phyloP scores from a whole-genome alignment of 441 rosid species.

The Brassica hybrid region DNA sequence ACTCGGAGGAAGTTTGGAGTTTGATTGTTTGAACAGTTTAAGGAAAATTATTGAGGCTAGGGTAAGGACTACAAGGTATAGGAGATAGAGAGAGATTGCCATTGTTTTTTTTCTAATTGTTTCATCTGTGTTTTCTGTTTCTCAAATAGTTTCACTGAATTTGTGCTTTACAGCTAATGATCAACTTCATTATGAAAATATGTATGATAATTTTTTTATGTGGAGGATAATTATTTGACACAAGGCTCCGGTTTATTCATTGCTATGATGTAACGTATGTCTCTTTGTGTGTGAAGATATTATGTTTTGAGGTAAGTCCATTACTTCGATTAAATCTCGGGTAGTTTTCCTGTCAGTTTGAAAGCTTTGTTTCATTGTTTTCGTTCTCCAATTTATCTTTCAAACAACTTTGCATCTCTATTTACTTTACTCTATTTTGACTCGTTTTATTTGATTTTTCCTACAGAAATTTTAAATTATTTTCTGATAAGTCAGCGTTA shows the following conservation, averaged over 20 bases:
- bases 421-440: neutral
- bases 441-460: neutral
- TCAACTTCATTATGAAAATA: neutral
- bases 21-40: slow-evolving; percentile 10
- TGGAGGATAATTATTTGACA: slow-evolving; percentile 2
- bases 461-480: no score
- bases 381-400: neutral
- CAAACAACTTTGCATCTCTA: neutral
- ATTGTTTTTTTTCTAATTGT: neutral
- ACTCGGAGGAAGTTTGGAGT: slow-evolving; percentile 3
- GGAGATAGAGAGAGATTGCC: neutral
- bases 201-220: neutral
- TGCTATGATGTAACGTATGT: neutral
- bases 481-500: no score
- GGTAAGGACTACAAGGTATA: neutral
- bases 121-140: neutral
- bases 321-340: neutral
- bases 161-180: neutral
- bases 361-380: neutral
- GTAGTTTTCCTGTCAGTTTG: neutral
- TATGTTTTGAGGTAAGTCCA: neutral
- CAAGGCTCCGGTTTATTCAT: neutral
- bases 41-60: neutral
- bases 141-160: neutral
- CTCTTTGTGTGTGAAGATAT: neutral